Conservation (phyloP, 805 yeast genomes). For the Torulaspora microellipsoides region DNA sequence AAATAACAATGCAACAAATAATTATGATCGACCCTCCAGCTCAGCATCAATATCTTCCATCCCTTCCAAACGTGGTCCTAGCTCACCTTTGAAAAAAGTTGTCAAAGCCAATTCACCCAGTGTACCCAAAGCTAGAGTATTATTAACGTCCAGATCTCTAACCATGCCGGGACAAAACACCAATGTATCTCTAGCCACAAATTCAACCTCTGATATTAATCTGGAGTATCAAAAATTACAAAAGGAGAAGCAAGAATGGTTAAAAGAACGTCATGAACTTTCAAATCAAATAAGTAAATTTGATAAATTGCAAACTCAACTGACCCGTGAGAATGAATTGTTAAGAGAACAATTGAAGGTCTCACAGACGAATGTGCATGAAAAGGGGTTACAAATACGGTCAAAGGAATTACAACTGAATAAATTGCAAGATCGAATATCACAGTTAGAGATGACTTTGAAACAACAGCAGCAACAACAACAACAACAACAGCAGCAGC, state of each 20-base stretch:
- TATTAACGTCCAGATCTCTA: slow-evolving; percentile 26
- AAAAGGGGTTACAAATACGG: slow-evolving; percentile 21
- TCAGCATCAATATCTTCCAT: slow-evolving; percentile 33
- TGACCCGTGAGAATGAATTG: slow-evolving; percentile 46
- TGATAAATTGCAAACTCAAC: slow-evolving; percentile 35
- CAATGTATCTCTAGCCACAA: slow-evolving; percentile 13
- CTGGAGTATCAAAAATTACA: slow-evolving; percentile 39
- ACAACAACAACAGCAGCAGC: slow-evolving; percentile 3
- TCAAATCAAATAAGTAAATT: slow-evolving; percentile 29
- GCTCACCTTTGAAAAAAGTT: slow-evolving; percentile 59
- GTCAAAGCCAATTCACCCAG: slow-evolving; percentile 11
- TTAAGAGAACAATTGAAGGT: slow-evolving; percentile 32
- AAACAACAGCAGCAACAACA: slow-evolving; percentile 5
- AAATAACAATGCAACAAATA: not conserved
- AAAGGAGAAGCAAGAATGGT: slow-evolving; percentile 44
- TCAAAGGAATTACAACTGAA: slow-evolving; percentile 22
- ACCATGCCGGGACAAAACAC: slow-evolving; percentile 11
- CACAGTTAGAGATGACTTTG: slow-evolving; percentile 11
- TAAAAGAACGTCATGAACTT: slow-evolving; percentile 32
- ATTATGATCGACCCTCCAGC: not conserved
- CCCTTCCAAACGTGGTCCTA: slow-evolving; percentile 65
- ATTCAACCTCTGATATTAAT: slow-evolving; percentile 1
- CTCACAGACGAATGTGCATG: slow-evolving; percentile 18
- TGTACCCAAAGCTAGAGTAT: slow-evolving; percentile 14
- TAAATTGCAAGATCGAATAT: slow-evolving; percentile 21